Conservation (phyloP, 768 basidiomycete species). For the Amanita fuliginea region DNA sequence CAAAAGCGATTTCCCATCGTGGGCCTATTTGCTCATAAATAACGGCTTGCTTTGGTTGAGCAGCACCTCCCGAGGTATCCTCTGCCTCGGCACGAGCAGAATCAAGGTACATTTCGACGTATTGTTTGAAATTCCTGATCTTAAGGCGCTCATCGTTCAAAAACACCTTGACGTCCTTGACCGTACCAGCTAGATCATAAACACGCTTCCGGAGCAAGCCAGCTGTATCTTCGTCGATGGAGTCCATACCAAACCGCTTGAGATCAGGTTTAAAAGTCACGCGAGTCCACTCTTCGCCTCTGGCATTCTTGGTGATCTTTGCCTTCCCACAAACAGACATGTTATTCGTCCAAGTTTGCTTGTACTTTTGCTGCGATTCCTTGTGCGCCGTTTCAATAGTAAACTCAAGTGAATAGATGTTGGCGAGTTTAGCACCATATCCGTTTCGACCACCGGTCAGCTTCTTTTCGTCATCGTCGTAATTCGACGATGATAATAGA, state of each 20-base stretch:
- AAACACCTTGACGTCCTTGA: slow-evolving; percentile 86
- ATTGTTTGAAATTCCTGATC: slow-evolving; percentile 93
- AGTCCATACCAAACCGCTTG: slow-evolving; percentile 81
- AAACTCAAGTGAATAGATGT: slow-evolving; percentile 96
- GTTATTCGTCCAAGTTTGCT: slow-evolving; percentile 89
- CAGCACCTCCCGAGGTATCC: slow-evolving; percentile 69
- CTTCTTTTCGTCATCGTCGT: slow-evolving; percentile 98
- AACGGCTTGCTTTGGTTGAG: slow-evolving; percentile 61
- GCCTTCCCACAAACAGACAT: slow-evolving; percentile 83
- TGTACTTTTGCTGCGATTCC: slow-evolving; percentile 79
- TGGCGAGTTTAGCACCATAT: slow-evolving; percentile 95
- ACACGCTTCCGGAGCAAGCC: slow-evolving; percentile 88
- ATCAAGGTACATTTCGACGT: slow-evolving; percentile 86
- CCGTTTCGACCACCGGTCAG: slow-evolving; percentile 97
- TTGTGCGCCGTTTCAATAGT: slow-evolving; percentile 93
- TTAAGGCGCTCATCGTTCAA: slow-evolving; percentile 88
- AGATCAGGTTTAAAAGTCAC: slow-evolving; percentile 93
- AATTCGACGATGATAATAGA: slow-evolving; percentile 89
- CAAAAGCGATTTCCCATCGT: slow-evolving; percentile 94
- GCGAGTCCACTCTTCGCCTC: slow-evolving; percentile 83
- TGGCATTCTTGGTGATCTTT: slow-evolving; percentile 88
- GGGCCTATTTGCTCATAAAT: slow-evolving; percentile 72
- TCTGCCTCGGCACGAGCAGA: slow-evolving; percentile 63
- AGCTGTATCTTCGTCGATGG: slow-evolving; percentile 85
- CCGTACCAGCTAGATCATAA: slow-evolving; percentile 95